Evolutionary conservation across 352 stramenopile species (phyloP).

Genomic region (Aphanomyces cochlioides): DNA sequence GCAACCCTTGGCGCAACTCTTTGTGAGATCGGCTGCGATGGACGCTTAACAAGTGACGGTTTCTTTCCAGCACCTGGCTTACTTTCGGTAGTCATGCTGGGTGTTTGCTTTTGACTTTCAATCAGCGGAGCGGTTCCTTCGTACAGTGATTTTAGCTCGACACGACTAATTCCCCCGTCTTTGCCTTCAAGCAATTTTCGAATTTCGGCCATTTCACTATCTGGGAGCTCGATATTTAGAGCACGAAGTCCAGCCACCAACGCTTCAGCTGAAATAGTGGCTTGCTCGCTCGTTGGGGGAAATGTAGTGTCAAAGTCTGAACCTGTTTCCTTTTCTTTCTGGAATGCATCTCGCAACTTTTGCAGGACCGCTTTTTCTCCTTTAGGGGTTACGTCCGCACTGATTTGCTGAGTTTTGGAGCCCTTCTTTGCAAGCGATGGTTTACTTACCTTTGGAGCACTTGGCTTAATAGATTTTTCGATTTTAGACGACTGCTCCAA

Average conservation of each 20-base stretch:
- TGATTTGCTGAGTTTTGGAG: neutral
- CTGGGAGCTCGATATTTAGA: too few species aligned
- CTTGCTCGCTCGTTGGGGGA: neutral
- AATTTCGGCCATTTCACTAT: slow-evolving; percentile 31
- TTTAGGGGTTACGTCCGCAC: neutral
- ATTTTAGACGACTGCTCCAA: too few species aligned
- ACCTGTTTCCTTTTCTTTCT: slow-evolving; percentile 34
- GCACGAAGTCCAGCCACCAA: too few species aligned
- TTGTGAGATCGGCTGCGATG: neutral
- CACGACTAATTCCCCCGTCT: slow-evolving; percentile 51
- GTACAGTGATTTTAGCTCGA: slow-evolving; percentile 61
- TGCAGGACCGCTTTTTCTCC: too few species aligned
- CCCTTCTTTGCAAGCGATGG: neutral
- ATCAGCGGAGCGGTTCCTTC: neutral
- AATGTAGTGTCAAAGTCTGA: slow-evolving; percentile 40
- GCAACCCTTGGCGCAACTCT: slow-evolving; percentile 11
- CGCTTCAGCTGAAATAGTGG: too few species aligned
- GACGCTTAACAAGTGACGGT: too few species aligned
- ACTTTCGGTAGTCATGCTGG: neutral
- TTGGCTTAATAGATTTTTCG: neutral
- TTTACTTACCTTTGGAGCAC: neutral
- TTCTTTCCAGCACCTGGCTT: too few species aligned
- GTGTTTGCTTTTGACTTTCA: neutral
- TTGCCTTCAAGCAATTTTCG: slow-evolving; percentile 43
- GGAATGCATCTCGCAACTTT: slow-evolving; percentile 37